phyloP scores from a whole-genome alignment of 2,329 filamentous ascomycete genomes.

The Magnaporthiopsis rhizophila region DNA sequence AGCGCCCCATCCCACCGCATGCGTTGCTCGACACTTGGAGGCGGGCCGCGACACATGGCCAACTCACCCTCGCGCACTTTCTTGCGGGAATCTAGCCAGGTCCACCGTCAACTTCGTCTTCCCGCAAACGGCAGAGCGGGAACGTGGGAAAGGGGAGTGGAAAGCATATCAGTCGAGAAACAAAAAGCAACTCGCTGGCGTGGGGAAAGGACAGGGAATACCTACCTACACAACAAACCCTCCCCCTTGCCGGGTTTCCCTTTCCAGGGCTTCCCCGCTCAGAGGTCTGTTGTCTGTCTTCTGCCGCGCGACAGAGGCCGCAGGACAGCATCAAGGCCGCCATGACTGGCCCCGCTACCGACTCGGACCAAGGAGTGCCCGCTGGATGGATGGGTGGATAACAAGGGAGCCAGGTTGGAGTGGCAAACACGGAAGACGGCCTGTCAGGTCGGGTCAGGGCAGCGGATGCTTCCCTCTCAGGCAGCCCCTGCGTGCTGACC shows the following conservation, averaged over 20 bases:
- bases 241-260: not conserved
- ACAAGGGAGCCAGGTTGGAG: not conserved
- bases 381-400: not conserved
- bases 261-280: not conserved
- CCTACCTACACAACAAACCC: not conserved
- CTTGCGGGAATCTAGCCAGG: not conserved
- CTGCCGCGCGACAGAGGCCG: too few species aligned
- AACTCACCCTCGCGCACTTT: not conserved
- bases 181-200: not conserved
- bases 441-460: not conserved
- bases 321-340: not conserved
- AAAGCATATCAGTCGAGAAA: not conserved
- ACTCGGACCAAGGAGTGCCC: not conserved
- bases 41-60: not conserved
- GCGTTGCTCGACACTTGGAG: not conserved
- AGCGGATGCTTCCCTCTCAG: not conserved
- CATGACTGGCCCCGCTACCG: not conserved
- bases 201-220: not conserved
- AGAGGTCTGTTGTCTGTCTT: not conserved
- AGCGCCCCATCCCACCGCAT: not conserved
- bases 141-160: not conserved
- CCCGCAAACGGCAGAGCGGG: not conserved
- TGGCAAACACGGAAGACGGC: not conserved
- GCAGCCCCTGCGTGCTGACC: not conserved
- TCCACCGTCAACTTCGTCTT: not conserved